Percentiles rank a stretch among this genome's conserved stretches.
Evolutionary conservation across 257 asterid species (phyloP).

Genomic region (Solanum chilense): DNA sequence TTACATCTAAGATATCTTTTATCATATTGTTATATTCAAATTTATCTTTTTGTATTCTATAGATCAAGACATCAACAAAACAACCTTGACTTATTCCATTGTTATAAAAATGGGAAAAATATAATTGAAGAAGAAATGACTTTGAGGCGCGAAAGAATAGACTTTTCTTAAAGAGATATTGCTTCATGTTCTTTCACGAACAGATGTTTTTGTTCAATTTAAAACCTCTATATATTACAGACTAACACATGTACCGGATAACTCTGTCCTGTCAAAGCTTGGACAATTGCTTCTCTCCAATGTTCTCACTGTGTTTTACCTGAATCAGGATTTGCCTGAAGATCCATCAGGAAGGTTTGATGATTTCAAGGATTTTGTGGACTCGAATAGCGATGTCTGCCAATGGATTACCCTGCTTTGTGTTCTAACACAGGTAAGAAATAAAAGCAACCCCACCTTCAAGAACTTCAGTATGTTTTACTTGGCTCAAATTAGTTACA

Average conservation of each 20-base stretch:
- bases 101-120: background rate
- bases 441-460: background rate
- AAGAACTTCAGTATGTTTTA: background rate
- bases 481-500: background rate
- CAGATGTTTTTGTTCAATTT: too few relatives aligned
- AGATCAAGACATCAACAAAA: background rate
- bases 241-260: background rate
- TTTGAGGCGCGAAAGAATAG: background rate
- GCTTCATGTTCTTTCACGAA: too few relatives aligned
- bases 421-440: conserved; percentile 35
- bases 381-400: conserved; percentile 18
- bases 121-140: background rate
- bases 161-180: background rate
- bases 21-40: background rate
- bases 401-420: conserved; percentile 20
- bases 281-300: background rate
- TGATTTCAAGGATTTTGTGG: conserved; percentile 28
- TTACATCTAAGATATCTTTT: background rate
- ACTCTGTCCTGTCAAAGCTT: background rate
- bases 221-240: too few relatives aligned
- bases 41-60: background rate
- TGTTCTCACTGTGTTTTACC: background rate
- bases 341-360: conserved; percentile 26
- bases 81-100: background rate
- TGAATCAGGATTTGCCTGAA: conserved; percentile 31